Base-by-base conservation (phyloP, 495 filamentous ascomycete genomes). In the Penicillium maclennaniae region DNA sequence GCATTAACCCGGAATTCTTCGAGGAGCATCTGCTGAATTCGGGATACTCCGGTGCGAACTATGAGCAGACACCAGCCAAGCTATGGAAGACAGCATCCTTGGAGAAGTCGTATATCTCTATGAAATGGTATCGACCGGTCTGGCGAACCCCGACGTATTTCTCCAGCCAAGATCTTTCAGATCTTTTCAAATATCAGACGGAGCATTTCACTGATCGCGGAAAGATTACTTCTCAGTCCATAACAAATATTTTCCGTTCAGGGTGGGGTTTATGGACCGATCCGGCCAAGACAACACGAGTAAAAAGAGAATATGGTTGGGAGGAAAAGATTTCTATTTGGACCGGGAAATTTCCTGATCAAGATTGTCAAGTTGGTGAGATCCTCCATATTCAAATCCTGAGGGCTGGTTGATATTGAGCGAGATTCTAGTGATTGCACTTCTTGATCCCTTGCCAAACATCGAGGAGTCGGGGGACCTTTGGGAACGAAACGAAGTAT, bases 1-100 rank as follows among this genome's bases (percentile, higher is more conserved):
- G 51, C 12, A 54, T 59, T 6, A 59, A 59, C 21, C 56, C 56
- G 3, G 50, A 54, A 20, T 59, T 59, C 15, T 59, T 59, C 36
- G 56, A 59, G 21, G 50, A 59, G 37, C 56, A 59, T 36, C 28
- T 59, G 23, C 46, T 59, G 1, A 51, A 59, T 46, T 54, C 56
- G 5, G 47, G 47, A 5, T 59, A 59, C 47, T 28, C 42, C 1
- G 56, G 46, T 0, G 34, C 41, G 0, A 23, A 54, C 2, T 53
- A 41, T n/a, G 19, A 54, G 12, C 42, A 46, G 42, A 36, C 31
- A 31, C 25, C 56, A 16, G 25, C 56, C 14, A 26, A 36, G 15
- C 50, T 28, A 8, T 59, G 56, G 56, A 38, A 25, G 3, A 59
- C 56, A 15, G 43, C 45, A 7, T 42, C 46, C 3, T 28, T 59